Evolutionary conservation across 495 filamentous ascomycete species (phyloP).

Genomic region (Tuber brumale): DNA sequence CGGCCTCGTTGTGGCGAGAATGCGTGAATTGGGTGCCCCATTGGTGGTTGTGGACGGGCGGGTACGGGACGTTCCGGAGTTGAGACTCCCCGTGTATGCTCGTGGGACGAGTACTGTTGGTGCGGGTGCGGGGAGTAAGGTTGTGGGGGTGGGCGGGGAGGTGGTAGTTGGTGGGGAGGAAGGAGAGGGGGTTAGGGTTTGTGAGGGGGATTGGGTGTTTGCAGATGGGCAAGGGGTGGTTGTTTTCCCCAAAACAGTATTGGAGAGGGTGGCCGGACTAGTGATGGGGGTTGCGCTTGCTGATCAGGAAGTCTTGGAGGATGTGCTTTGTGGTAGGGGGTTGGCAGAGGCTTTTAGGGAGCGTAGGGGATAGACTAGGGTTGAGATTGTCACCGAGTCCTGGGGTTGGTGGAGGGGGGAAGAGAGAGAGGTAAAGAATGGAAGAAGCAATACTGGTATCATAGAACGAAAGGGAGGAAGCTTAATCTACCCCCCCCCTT

Average conservation of each 20-base stretch:
- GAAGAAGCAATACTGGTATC: no score
- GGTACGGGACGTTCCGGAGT: slow-evolving; percentile 56
- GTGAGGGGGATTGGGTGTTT: slow-evolving; percentile 58
- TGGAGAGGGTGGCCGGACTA: slow-evolving; percentile 50
- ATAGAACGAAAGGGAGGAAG: not conserved
- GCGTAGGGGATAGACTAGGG: slow-evolving; percentile 26
- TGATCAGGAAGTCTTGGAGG: slow-evolving; percentile 56
- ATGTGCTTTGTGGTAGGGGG: slow-evolving; percentile 52
- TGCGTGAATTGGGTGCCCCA: slow-evolving; percentile 50
- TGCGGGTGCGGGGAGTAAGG: slow-evolving; percentile 54
- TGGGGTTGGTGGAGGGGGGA: not conserved
- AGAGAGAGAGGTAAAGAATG: not conserved
- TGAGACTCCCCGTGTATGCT: slow-evolving; percentile 53
- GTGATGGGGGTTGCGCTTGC: slow-evolving; percentile 54
- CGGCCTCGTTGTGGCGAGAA: slow-evolving; percentile 61
- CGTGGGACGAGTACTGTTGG: slow-evolving; percentile 55
- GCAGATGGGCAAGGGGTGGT: slow-evolving; percentile 59
- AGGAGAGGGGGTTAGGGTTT: slow-evolving; percentile 45
- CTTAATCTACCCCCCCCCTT: not conserved
- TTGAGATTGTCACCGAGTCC: not conserved
- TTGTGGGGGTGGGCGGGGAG: slow-evolving; percentile 51
- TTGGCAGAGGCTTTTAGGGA: slow-evolving; percentile 56
- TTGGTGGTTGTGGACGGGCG: slow-evolving; percentile 56
- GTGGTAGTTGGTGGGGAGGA: slow-evolving; percentile 44
- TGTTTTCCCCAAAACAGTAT: slow-evolving; percentile 51